Percentiles rank a stretch among this genome's conserved stretches.
phyloP scores from a whole-genome alignment of 1,284 basidiomycete species.

The Paramarasmius palmivorus region DNA sequence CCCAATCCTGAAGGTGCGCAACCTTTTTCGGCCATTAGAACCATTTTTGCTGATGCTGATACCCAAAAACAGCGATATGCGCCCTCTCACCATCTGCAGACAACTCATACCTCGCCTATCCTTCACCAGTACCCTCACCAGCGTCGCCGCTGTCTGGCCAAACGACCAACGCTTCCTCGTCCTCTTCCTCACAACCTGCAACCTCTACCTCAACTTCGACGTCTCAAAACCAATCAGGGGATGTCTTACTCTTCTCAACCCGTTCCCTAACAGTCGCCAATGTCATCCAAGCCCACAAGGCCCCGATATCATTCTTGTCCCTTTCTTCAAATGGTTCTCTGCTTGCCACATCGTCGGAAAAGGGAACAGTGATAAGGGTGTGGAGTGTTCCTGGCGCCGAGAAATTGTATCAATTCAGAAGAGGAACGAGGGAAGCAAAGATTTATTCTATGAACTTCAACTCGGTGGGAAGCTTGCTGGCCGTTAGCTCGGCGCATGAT shows the following conservation, averaged over 20 bases:
- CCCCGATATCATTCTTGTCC: conserved; percentile 86
- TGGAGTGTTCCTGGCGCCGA: conserved; percentile 91
- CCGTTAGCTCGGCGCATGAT: conserved; percentile 90
- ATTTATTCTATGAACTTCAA: conserved; percentile 97
- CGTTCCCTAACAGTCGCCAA: conserved; percentile 89
- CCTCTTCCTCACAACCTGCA: conserved; percentile 35
- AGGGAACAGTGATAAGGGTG: conserved; percentile 91
- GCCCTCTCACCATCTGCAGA: conserved; percentile 96
- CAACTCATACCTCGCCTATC: conserved; percentile 93
- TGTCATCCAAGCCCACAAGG: conserved; percentile 96
- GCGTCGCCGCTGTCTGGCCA: conserved; percentile 54
- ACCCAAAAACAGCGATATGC: conserved; percentile 75
- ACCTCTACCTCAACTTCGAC: conserved; percentile 34
- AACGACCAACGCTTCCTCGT: conserved; percentile 33
- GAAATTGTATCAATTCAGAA: conserved; percentile 92
- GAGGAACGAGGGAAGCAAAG: conserved; percentile 84
- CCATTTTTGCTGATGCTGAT: not conserved
- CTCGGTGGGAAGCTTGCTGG: conserved; percentile 78
- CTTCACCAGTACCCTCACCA: conserved; percentile 89
- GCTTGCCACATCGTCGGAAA: conserved; percentile 92
- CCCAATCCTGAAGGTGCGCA: conserved; percentile 89
- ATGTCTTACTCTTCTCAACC: conserved; percentile 93
- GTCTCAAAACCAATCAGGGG: conserved; percentile 64
- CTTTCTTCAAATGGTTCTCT: conserved; percentile 89
- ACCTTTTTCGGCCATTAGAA: not conserved